phyloP scores from a whole-genome alignment of 208 protist species.

The Angomonas desouzai region DNA sequence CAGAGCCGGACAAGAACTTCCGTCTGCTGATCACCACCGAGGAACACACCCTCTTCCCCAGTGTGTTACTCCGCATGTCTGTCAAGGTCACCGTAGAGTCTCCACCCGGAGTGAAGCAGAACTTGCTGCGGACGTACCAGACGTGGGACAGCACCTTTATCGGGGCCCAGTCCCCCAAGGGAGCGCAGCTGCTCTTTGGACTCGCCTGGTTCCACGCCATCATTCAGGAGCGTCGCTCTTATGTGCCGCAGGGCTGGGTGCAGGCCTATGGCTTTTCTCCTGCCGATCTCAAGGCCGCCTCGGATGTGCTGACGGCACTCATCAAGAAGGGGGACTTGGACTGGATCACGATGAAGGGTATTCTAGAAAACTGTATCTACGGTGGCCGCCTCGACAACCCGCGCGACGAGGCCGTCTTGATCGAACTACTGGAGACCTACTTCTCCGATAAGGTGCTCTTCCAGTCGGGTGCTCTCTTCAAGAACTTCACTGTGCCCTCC shows the following conservation, averaged over 20 bases:
- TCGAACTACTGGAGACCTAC: conserved; percentile 71
- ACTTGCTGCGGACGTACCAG: conserved; percentile 92
- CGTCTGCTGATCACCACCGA: conserved; percentile 96
- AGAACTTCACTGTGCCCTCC: conserved; percentile 41
- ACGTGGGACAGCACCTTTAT: conserved; percentile 75
- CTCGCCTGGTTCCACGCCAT: conserved; percentile 96
- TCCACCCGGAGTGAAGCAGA: conserved; percentile 95
- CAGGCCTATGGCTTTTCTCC: conserved; percentile 97
- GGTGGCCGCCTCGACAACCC: conserved; percentile 95
- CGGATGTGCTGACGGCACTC: conserved; percentile 77
- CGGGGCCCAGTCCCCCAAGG: conserved; percentile 25
- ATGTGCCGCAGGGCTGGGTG: conserved; percentile 97
- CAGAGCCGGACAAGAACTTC: conserved; percentile 85
- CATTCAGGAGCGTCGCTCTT: conserved; percentile 95
- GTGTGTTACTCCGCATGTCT: conserved; percentile 91
- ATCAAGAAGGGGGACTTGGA: conserved; percentile 43
- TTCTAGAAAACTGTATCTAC: conserved; percentile 94
- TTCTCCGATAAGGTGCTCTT: conserved; percentile 67
- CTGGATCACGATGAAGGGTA: conserved; percentile 89
- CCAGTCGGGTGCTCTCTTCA: conserved; percentile 31
- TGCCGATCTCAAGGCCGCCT: conserved; percentile 92
- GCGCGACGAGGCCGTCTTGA: conserved; percentile 85
- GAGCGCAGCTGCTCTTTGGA: conserved; percentile 85
- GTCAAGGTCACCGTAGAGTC: conserved; percentile 95
- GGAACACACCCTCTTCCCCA: conserved; percentile 88